Base-by-base conservation (phyloP, 345 rosid species). In the Boechera stricta region DNA sequence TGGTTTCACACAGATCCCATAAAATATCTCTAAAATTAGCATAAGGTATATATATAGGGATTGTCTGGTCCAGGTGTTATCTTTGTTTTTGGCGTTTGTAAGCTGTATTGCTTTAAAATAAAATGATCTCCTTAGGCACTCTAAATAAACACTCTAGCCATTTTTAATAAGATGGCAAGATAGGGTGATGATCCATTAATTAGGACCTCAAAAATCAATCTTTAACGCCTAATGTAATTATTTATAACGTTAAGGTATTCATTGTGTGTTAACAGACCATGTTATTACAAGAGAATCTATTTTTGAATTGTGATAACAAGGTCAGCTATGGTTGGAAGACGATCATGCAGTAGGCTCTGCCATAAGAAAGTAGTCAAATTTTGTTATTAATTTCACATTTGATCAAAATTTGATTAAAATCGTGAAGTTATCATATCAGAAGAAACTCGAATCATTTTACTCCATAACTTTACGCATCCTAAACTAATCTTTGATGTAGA, bases 41-140 rank as follows among this genome's bases (percentile, higher is more conserved):
- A 16, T 3, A 29, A 10, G 42, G 41, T 64, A 67, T 66, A 74
- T 65, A 74, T 74, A 55, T 74, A 74, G 77, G 32, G 35, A 44
- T 6, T 48, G 32, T 28, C 9, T 5, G 18, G 16, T 10, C 42
- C 38, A 74, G 24, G 69, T 38, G 16, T 48, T 16, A 36, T 32
- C 32, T 47, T 33, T 49, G 6, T 53, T 49, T 64, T 64, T 41
- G 64, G 71, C 24, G 28, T 13, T 54, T 54, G 29, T 3, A 74
- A 73, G 55, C 2, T 64, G 29, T 74, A 44, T 44, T 64, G 38
- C 71, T 65, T 65, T n/a, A 74, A 64, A 53, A 65, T 24, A 55
- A 74, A 38, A 33, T 33, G 57, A 47, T 26, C 18, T 35, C 29
- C 1, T 33, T 44, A 42, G 47, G 77, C 35, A 59, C 10, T 55